These are phyloP conservation scores for Syzygium malaccense DNA, from an alignment of 441 rosid species.

Conservation along the genomic window DNA sequence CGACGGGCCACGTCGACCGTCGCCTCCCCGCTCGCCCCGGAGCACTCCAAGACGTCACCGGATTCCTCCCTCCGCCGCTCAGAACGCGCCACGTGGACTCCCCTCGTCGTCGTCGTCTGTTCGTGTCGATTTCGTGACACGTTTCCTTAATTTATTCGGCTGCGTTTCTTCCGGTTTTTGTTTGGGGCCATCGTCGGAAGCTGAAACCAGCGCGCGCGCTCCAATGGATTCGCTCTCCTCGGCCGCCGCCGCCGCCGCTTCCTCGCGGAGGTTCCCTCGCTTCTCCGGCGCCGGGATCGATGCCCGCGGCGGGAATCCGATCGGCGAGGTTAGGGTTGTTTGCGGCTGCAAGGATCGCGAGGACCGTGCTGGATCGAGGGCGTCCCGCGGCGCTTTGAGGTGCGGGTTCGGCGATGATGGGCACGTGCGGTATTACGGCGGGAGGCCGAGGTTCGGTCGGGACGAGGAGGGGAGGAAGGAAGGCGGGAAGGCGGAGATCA, in stretches of 20 bases:
- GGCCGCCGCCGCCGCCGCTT: conserved; percentile 15
- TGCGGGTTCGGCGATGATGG: conserved; percentile 29
- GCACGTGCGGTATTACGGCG: conserved; percentile 25
- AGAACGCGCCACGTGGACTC: background rate
- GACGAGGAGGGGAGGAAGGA: conserved; percentile 26
- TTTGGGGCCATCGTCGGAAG: fast-evolving
- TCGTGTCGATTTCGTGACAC: background rate
- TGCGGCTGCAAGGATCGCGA: background rate
- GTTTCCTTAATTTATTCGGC: background rate
- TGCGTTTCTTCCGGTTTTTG: background rate
- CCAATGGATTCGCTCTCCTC: background rate
- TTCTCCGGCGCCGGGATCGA: conserved; percentile 14
- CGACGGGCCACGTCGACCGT: background rate
- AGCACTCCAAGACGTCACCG: background rate
- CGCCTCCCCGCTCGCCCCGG: background rate
- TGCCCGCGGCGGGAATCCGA: background rate
- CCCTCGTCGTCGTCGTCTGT: background rate
- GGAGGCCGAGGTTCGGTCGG: conserved; percentile 21
- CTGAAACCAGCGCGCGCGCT: background rate
- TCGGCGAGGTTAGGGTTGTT: background rate
- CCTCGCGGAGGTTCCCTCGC: conserved; percentile 20
- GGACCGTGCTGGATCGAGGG: background rate
- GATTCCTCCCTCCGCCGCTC: background rate
- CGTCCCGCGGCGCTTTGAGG: background rate
- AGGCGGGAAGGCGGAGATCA: conserved; percentile 7